phyloP scores from a whole-genome alignment of 2,329 filamentous ascomycete genomes.

The Rosellinia necatrix region DNA sequence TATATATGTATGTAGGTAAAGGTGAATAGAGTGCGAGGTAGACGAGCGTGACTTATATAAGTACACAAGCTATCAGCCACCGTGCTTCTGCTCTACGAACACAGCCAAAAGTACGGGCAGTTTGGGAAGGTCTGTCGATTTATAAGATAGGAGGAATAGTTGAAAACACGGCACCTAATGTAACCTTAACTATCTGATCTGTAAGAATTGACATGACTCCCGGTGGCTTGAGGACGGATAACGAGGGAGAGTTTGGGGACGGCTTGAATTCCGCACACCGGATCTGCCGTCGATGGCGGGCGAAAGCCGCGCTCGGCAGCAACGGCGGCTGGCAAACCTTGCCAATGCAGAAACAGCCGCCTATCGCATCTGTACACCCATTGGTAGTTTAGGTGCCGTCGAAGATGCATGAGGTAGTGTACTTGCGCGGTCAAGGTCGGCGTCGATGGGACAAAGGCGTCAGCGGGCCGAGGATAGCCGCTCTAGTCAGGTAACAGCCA shows the following conservation, averaged over 20 bases:
- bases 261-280: conserved; percentile 36
- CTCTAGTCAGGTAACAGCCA: conserved; percentile 9
- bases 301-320: conserved; percentile 12
- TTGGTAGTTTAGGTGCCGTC: conserved; percentile 10
- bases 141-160: conserved; percentile 3
- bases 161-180: not conserved
- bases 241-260: conserved; percentile 32
- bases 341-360: too few species aligned
- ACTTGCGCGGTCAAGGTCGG: conserved; percentile 21
- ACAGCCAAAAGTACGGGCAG: not conserved
- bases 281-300: conserved; percentile 10
- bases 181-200: conserved; percentile 4
- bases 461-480: conserved; percentile 38
- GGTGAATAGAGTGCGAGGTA: not conserved
- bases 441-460: conserved; percentile 29
- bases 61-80: conserved; percentile 3
- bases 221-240: conserved; percentile 40
- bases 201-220: conserved; percentile 6
- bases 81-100: not conserved
- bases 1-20: not conserved
- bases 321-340: conserved; percentile 7
- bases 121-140: not conserved
- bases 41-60: not conserved
- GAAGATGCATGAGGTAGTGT: conserved; percentile 12
- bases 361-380: too few species aligned